Percentiles rank a stretch among this genome's conserved stretches.
phyloP scores from a whole-genome alignment of 2,329 filamentous ascomycete species.

The Neoarthrinium moseri region DNA sequence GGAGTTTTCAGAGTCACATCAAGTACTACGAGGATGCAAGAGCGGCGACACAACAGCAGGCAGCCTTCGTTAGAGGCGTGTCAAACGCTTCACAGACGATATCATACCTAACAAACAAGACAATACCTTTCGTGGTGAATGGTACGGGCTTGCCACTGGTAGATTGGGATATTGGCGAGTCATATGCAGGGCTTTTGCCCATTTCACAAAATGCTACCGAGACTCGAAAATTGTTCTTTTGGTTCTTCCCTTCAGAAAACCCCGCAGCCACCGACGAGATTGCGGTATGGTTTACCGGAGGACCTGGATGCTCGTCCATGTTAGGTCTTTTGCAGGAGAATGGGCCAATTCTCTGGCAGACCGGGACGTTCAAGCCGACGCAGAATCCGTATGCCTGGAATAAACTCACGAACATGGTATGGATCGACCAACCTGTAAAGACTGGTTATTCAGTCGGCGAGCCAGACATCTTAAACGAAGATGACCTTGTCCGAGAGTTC shows the following conservation, averaged over 20 bases:
- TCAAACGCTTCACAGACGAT: neutral
- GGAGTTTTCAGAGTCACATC: neutral
- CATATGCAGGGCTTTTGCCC: slow-evolving; percentile 63
- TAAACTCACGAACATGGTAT: slow-evolving; percentile 1
- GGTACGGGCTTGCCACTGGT: slow-evolving; percentile 68
- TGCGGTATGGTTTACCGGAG: slow-evolving; percentile 1
- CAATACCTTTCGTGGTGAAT: slow-evolving; percentile 54
- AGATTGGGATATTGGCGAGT: slow-evolving; percentile 65
- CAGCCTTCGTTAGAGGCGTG: neutral
- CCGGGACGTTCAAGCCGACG: neutral
- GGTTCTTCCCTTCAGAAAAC: slow-evolving; percentile 1
- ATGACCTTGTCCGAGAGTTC: neutral
- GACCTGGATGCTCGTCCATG: slow-evolving; percentile 4
- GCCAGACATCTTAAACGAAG: neutral
- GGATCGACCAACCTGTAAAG: slow-evolving; percentile 1
- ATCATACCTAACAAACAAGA: neutral
- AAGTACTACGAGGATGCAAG: neutral
- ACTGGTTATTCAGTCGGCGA: neutral
- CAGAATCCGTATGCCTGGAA: neutral
- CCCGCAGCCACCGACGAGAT: neutral
- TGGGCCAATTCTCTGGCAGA: slow-evolving; percentile 1
- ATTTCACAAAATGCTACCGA: slow-evolving; percentile 51
- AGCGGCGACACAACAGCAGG: neutral
- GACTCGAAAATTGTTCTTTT: slow-evolving; percentile 52
- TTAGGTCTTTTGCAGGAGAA: neutral